phyloP scores from a whole-genome alignment of 2,329 filamentous ascomycete species.

The Madurella fahalii region DNA sequence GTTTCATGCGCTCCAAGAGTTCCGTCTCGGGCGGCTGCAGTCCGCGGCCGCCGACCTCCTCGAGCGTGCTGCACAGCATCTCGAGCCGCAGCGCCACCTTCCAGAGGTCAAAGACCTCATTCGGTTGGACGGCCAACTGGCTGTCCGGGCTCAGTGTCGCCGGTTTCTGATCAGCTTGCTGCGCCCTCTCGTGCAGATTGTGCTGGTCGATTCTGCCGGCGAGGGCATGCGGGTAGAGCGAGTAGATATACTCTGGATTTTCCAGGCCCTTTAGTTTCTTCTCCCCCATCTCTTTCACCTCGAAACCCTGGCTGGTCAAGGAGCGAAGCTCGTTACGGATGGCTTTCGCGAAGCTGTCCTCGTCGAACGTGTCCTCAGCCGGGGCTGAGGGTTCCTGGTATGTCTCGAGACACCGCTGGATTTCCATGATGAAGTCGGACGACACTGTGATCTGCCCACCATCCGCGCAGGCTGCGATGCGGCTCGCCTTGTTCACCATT shows the following conservation, averaged over 20 bases:
- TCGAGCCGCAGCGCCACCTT: conserved; percentile 83
- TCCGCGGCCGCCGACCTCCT: conserved; percentile 58
- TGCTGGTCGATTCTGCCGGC: conserved; percentile 75
- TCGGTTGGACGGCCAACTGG: conserved; percentile 72
- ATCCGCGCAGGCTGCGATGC: conserved; percentile 91
- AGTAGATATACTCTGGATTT: conserved; percentile 92
- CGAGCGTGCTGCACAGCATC: conserved; percentile 87
- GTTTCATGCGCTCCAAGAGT: conserved; percentile 65
- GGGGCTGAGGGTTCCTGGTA: conserved; percentile 80
- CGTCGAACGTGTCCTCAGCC: conserved; percentile 70
- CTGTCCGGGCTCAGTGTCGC: conserved; percentile 60
- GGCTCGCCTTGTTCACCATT: conserved; percentile 96
- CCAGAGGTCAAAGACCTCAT: conserved; percentile 87
- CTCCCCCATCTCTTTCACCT: conserved; percentile 91
- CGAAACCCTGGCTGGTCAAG: conserved; percentile 86
- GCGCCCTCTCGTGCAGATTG: conserved; percentile 43
- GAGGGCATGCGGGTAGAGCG: conserved; percentile 88
- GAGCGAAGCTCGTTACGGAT: conserved; percentile 86
- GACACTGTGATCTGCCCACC: conserved; percentile 96
- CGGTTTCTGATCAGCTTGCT: conserved; percentile 43
- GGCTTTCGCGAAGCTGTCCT: conserved; percentile 67
- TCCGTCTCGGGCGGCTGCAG: conserved; percentile 79
- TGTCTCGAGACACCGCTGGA: conserved; percentile 82
- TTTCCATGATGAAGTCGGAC: conserved; percentile 94
- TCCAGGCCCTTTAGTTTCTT: conserved; percentile 94